A percentile compares a stretch with the other conserved stretches of the same genome.
Conservation (phyloP, 1,139 yeast genomes). For the Pichia sp. region DNA sequence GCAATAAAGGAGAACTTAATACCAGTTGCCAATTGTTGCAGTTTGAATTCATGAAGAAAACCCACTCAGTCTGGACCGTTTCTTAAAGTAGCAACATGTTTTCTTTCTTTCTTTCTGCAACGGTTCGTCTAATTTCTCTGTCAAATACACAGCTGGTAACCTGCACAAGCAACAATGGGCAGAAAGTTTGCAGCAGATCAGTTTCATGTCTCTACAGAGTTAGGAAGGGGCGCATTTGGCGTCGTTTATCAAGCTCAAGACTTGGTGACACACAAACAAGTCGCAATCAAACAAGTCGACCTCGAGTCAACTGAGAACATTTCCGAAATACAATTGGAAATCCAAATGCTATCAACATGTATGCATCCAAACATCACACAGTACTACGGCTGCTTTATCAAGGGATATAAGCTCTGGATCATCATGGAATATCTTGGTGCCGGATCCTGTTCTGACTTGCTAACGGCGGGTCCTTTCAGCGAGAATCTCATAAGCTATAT, state of each 20-base stretch:
- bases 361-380: slow-evolving; percentile 61
- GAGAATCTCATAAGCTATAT: slow-evolving; percentile 54
- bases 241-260: slow-evolving; percentile 73
- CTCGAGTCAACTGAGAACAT: slow-evolving; percentile 72
- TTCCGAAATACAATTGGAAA: slow-evolving; percentile 74
- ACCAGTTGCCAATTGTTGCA: too few relatives aligned
- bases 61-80: too few relatives aligned
- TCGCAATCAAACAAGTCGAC: slow-evolving; percentile 70
- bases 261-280: slow-evolving; percentile 40
- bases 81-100: too few relatives aligned
- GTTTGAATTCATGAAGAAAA: too few relatives aligned
- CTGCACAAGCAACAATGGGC: too few relatives aligned
- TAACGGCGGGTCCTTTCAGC: slow-evolving; percentile 55
- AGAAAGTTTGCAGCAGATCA: slow-evolving; percentile 38
- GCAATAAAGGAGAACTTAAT: too few relatives aligned
- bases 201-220: slow-evolving; percentile 61
- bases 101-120: too few relatives aligned
- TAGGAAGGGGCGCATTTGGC: slow-evolving; percentile 87
- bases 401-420: slow-evolving; percentile 77
- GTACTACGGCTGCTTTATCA: slow-evolving; percentile 75
- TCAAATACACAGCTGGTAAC: too few relatives aligned
- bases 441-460: slow-evolving; percentile 68
- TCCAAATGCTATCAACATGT: slow-evolving; percentile 70
- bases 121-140: too few relatives aligned
- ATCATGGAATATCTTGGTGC: slow-evolving; percentile 82